Evolutionary conservation across 2,329 filamentous ascomycete species (phyloP), one percentile per base, ranked within the genome.

Genomic region (Parastagonospora avenae): DNA sequence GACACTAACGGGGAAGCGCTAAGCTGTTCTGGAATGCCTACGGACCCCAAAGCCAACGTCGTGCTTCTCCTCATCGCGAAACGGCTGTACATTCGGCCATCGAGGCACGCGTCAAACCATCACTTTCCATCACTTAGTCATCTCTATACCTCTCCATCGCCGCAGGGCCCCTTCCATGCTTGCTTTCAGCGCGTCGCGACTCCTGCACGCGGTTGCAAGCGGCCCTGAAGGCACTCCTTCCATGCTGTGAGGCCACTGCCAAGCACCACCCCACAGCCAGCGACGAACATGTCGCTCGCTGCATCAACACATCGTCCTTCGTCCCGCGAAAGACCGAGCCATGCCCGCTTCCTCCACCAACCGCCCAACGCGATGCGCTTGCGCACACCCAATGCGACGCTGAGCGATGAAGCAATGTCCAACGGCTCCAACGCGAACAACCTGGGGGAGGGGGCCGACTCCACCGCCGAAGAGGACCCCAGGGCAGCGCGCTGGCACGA

Each of bases 401-500:
- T 79, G 72, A 78, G 68, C 57, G 72, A 77, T 67, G 76, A 79
- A 63, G 64, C 70, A 61, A 70, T 74, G 63, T 70, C 69, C 49
- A 72, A 67, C 66, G 69, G 67, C 50, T 70, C 70, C 56, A 71
- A 64, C 59, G 67, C 69, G 61, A 67, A 70, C 63, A 63, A 60
- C 56, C 55, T 63, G 61, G 72, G 68, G 52, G 72, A 73, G 52
- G 72, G 68, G 60, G 69, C 71, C 46, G 76, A 78, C 60, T 66
- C 70, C 63, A 67, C 69, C 50, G 67, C 66, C 42, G 77, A 79
- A 57, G 77, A 80, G 52, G 78, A 80, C 64, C 75, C 76, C 44
- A 67, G 75, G 55, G 71, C 76, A 40, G 67, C 70, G 67, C 80
- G 87, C 69, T 94, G 97, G 75, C 85, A 85, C 71, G 85, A 91